These are phyloP conservation scores for Nymphaea thermarum DNA, from an alignment of 164 flowering plant species.

Conservation along the genomic window DNA sequence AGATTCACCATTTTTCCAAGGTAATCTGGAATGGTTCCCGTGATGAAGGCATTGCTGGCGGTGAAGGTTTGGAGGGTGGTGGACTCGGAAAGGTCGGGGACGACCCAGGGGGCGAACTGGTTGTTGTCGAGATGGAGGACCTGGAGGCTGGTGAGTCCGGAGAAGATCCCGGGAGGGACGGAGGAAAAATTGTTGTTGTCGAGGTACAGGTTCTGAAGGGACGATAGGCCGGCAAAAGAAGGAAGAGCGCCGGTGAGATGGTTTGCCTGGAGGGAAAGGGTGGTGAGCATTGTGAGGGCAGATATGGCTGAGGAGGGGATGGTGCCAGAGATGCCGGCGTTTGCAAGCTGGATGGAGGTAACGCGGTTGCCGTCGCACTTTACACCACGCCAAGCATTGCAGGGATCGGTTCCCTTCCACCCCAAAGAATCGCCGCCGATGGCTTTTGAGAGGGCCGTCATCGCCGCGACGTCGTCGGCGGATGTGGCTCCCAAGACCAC, in stretches of 20 bases:
- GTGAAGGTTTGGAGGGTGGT: conserved; percentile 12
- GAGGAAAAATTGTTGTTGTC: conserved; percentile 23
- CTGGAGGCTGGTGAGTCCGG: conserved; percentile 15
- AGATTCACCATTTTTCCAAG: conserved; percentile 21
- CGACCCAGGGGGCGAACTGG: conserved; percentile 22
- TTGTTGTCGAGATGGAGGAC: conserved; percentile 18
- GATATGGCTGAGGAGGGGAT: conserved; percentile 17
- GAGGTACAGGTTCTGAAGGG: conserved; percentile 13
- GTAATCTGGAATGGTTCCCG: conserved; percentile 29
- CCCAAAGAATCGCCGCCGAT: background rate
- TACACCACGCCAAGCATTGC: background rate
- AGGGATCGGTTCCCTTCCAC: conserved; percentile 1
- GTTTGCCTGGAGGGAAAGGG: conserved; percentile 19
- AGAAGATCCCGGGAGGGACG: conserved; percentile 12
- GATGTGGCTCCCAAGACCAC: background rate
- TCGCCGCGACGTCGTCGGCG: background rate
- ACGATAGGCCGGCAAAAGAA: conserved; percentile 11
- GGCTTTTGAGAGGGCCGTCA: background rate
- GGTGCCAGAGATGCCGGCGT: conserved; percentile 16
- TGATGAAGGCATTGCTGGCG: conserved; percentile 16
- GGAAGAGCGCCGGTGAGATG: conserved; percentile 20
- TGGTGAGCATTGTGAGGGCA: conserved; percentile 16
- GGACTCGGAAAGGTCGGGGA: conserved; percentile 23
- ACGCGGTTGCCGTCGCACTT: conserved; percentile 1
- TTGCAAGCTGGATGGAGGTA: conserved; percentile 18